phyloP scores from a whole-genome alignment of 2,329 filamentous ascomycete genomes.

The Claviceps spartinae region DNA sequence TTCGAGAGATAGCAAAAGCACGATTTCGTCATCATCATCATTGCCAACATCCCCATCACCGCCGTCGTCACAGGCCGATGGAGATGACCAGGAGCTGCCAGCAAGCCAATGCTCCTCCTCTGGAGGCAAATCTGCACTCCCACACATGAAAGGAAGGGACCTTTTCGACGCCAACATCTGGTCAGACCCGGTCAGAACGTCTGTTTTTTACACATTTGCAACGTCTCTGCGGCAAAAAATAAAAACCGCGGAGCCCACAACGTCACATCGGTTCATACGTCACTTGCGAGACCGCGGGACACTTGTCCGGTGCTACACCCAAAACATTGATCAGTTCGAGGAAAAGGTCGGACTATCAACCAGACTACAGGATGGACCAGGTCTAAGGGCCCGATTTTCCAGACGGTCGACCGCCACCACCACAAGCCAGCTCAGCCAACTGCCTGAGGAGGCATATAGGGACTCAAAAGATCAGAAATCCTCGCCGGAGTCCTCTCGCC shows the following conservation, averaged over 20 bases:
- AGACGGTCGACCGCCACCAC: conserved; percentile 27
- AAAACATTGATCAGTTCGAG: conserved; percentile 64
- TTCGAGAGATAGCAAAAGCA: too few relatives aligned
- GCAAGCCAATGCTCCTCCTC: conserved; percentile 24
- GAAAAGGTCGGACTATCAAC: conserved; percentile 55
- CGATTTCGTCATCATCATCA: too few relatives aligned
- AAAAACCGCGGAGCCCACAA: conserved; percentile 47
- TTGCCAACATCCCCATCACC: too few relatives aligned
- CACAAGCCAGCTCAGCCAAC: conserved; percentile 20
- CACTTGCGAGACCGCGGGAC: conserved; percentile 53
- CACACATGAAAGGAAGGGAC: conserved; percentile 56
- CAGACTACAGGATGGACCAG: conserved; percentile 46
- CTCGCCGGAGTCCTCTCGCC: not conserved
- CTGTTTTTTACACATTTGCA: conserved; percentile 60
- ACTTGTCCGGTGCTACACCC: conserved; percentile 58
- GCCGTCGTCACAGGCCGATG: conserved; percentile 29
- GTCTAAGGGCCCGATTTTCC: conserved; percentile 46
- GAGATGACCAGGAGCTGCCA: conserved; percentile 23
- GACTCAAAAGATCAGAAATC: conserved; percentile 3
- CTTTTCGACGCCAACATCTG: conserved; percentile 60
- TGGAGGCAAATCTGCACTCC: conserved; percentile 25
- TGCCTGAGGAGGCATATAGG: conserved; percentile 21
- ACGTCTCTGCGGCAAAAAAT: conserved; percentile 53
- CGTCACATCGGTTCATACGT: conserved; percentile 55
- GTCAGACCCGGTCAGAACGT: conserved; percentile 52